These are phyloP conservation scores for Hymenoscyphus fructigenus DNA, from an alignment of 2,329 filamentous ascomycete species.

Conservation along the genomic window DNA sequence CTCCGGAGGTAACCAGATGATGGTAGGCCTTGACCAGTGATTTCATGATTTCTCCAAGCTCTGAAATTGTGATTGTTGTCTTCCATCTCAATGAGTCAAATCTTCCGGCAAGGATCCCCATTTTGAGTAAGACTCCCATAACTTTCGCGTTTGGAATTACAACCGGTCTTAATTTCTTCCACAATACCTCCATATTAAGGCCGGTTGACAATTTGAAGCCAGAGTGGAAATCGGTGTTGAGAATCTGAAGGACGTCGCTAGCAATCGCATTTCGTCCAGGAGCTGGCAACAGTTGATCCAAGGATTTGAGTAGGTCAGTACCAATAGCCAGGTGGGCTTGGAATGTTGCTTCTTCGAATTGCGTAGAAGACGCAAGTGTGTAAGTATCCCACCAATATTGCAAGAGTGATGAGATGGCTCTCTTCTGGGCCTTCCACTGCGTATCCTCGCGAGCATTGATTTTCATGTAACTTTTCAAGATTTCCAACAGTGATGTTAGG, in stretches of 20 bases:
- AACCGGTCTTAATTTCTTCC: constrained; percentile 68
- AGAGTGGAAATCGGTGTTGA: constrained; percentile 61
- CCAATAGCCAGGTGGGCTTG: constrained; percentile 57
- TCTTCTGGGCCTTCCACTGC: constrained; percentile 39
- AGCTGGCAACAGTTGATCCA: constrained; percentile 8
- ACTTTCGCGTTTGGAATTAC: constrained; percentile 49
- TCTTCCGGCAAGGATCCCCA: constrained; percentile 56
- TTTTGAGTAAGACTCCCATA: constrained; percentile 47
- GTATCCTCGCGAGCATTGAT: constrained; percentile 30
- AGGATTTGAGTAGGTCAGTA: constrained; percentile 22
- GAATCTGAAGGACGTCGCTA: constrained; percentile 35
- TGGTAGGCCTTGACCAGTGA: constrained; percentile 57
- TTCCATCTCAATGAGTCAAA: constrained; percentile 64
- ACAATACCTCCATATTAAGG: constrained; percentile 75
- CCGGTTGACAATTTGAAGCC: constrained; percentile 74
- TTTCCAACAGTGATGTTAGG: constrained; percentile 44
- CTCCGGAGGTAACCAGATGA: constrained; percentile 48
- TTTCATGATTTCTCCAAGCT: constrained; percentile 52
- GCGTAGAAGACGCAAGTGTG: constrained; percentile 42
- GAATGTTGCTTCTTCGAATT: constrained; percentile 63
- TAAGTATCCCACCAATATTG: constrained; percentile 58
- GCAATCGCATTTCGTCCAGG: constrained; percentile 12
- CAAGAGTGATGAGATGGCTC: constrained; percentile 43
- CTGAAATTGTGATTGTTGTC: constrained; percentile 49
- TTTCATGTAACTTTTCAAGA: constrained; percentile 46